Evolutionary conservation across 2,329 filamentous ascomycete species (phyloP).

Genomic region (Ceratocystiopsis minuta): DNA sequence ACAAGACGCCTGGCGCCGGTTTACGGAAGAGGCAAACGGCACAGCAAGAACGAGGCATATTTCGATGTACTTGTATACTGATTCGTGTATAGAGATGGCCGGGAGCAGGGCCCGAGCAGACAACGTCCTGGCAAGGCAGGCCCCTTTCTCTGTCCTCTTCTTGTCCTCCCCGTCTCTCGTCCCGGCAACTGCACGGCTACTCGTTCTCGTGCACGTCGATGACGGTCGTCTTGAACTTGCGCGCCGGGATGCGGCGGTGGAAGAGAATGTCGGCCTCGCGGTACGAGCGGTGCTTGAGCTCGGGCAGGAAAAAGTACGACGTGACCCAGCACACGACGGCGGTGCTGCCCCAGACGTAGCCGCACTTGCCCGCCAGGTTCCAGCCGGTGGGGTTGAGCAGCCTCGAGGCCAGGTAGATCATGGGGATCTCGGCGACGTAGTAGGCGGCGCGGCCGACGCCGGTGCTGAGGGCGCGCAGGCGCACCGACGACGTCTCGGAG

Average conservation of each 20-base stretch:
- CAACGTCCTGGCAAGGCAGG: too few species aligned
- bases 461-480: slow-evolving; percentile 16
- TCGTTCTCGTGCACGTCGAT: slow-evolving; percentile 44
- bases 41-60: too few species aligned
- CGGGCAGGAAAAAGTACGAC: slow-evolving; percentile 31
- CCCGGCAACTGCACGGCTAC: slow-evolving; percentile 26
- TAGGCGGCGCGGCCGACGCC: slow-evolving; percentile 13
- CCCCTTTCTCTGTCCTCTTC: too few species aligned
- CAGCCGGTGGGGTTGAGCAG: slow-evolving; percentile 19
- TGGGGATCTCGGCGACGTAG: slow-evolving; percentile 11
- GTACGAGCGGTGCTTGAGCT: slow-evolving; percentile 39
- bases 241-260: slow-evolving; percentile 32
- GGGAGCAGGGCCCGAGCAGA: too few species aligned
- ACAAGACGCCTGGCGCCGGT: too few species aligned
- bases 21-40: too few species aligned
- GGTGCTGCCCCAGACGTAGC: slow-evolving; percentile 41
- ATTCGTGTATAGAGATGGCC: too few species aligned
- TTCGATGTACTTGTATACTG: too few species aligned
- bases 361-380: slow-evolving; percentile 35
- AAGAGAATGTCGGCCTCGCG: slow-evolving; percentile 45
- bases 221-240: slow-evolving; percentile 35
- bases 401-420: slow-evolving; percentile 14
- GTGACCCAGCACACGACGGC: slow-evolving; percentile 33
- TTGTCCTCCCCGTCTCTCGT: too few species aligned
- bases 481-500: slow-evolving; percentile 20